phyloP scores from a whole-genome alignment of 306 rosid genomes.

The Dryas drummondii region DNA sequence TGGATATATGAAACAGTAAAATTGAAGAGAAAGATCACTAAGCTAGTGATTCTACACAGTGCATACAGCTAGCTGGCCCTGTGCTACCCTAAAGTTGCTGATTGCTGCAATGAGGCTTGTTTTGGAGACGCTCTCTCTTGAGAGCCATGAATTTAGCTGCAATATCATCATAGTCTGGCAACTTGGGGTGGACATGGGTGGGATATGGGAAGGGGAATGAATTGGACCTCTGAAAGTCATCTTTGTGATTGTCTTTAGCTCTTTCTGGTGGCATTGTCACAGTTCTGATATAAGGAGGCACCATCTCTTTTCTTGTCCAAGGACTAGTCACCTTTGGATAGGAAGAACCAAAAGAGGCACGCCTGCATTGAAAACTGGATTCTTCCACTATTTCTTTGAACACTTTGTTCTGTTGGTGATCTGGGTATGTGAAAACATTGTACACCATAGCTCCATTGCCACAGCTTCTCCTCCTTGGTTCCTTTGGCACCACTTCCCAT shows the following conservation, averaged over 20 bases:
- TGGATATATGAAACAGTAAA: neutral
- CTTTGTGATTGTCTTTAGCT: constrained; percentile 22
- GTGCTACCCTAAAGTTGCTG: neutral
- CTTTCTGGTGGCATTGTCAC: constrained; percentile 62
- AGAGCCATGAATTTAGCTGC: constrained; percentile 61
- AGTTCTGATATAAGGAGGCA: constrained; percentile 44
- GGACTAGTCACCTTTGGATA: constrained; percentile 18
- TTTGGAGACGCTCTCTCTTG: constrained; percentile 46
- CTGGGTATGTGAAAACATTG: constrained; percentile 36
- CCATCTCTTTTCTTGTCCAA: constrained; percentile 29
- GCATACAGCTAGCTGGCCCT: neutral
- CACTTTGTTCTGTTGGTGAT: constrained; percentile 26
- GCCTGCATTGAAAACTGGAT: constrained; percentile 8
- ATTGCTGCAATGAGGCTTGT: constrained; percentile 13
- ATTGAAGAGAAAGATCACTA: neutral
- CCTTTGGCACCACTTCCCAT: constrained; percentile 13
- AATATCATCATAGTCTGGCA: constrained; percentile 74
- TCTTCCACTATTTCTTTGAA: constrained; percentile 13
- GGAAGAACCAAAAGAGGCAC: constrained; percentile 9
- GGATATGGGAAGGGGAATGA: constrained; percentile 55
- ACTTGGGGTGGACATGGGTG: constrained; percentile 71
- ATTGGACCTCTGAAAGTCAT: constrained; percentile 47
- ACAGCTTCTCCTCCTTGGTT: constrained; percentile 31
- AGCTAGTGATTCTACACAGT: neutral
- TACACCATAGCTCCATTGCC: constrained; percentile 24